Conservation (phyloP, 306 rosid species). For the Lathyrus oleraceus region DNA sequence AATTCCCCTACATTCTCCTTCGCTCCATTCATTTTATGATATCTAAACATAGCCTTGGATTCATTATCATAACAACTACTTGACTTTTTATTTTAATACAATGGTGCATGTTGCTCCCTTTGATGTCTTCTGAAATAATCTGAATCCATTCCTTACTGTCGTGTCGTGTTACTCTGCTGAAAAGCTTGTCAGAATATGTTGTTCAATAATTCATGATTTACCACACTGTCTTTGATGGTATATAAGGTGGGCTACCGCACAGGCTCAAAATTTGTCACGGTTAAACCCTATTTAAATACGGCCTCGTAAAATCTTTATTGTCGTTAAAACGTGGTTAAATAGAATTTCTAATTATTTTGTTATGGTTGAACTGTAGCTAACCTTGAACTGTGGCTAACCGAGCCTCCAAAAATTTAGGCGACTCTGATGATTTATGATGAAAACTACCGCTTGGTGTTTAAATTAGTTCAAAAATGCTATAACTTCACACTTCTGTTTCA, state of each 20-base stretch:
- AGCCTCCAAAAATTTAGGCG: background rate
- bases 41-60: background rate
- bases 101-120: background rate
- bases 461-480: background rate
- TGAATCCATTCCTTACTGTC: background rate
- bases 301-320: too few relatives aligned
- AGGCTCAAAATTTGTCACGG: too few relatives aligned
- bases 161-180: background rate
- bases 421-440: background rate
- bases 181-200: background rate
- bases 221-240: too few relatives aligned
- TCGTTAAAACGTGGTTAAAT: too few relatives aligned
- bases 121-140: background rate
- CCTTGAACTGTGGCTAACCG: too few relatives aligned
- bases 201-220: too few relatives aligned
- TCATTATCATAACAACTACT: background rate
- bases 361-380: too few relatives aligned
- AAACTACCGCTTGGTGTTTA: background rate
- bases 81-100: background rate
- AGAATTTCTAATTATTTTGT: too few relatives aligned
- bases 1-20: too few relatives aligned
- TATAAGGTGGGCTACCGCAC: too few relatives aligned
- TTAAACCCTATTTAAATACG: too few relatives aligned
- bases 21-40: too few relatives aligned
- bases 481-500: constrained; percentile 17